phyloP scores from a whole-genome alignment of 2,329 filamentous ascomycete genomes.

The Colletotrichum plurivorum region DNA sequence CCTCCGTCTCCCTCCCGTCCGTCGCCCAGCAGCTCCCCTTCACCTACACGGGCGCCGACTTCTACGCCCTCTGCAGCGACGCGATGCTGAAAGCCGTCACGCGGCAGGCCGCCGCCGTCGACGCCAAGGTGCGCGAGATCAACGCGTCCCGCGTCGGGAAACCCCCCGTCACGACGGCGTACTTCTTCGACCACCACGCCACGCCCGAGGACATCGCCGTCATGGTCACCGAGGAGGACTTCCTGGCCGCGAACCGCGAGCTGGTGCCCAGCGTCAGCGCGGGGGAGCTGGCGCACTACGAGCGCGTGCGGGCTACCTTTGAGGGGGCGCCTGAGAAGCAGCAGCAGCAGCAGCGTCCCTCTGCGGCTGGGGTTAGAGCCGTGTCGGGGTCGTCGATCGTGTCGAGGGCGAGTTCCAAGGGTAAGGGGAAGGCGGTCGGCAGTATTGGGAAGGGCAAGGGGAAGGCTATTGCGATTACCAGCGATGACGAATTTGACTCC shows the following conservation, averaged over 20 bases:
- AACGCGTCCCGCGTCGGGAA: slow-evolving; percentile 57
- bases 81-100: slow-evolving; percentile 99
- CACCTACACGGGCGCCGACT: slow-evolving; percentile 96
- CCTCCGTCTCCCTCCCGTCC: slow-evolving; percentile 79
- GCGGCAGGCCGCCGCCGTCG: slow-evolving; percentile 85
- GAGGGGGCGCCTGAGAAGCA: slow-evolving; percentile 73
- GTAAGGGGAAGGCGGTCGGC: slow-evolving; percentile 53
- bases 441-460: slow-evolving; percentile 56
- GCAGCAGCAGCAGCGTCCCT: slow-evolving; percentile 42
- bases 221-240: slow-evolving; percentile 91
- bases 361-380: slow-evolving; percentile 35
- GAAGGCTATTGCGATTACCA: slow-evolving; percentile 51
- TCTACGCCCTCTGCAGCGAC: slow-evolving; percentile 97
- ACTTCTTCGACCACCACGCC: slow-evolving; percentile 95
- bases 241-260: slow-evolving; percentile 84
- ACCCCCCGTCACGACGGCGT: slow-evolving; percentile 81
- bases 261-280: slow-evolving; percentile 94
- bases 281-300: slow-evolving; percentile 93
- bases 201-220: slow-evolving; percentile 87
- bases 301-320: slow-evolving; percentile 85
- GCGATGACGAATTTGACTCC: slow-evolving; percentile 51
- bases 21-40: slow-evolving; percentile 88
- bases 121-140: slow-evolving; percentile 83
- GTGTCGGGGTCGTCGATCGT: slow-evolving; percentile 47
- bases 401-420: slow-evolving; percentile 47